phyloP scores from a whole-genome alignment of 75 land plant species.

The Ceratopteris richardii region DNA sequence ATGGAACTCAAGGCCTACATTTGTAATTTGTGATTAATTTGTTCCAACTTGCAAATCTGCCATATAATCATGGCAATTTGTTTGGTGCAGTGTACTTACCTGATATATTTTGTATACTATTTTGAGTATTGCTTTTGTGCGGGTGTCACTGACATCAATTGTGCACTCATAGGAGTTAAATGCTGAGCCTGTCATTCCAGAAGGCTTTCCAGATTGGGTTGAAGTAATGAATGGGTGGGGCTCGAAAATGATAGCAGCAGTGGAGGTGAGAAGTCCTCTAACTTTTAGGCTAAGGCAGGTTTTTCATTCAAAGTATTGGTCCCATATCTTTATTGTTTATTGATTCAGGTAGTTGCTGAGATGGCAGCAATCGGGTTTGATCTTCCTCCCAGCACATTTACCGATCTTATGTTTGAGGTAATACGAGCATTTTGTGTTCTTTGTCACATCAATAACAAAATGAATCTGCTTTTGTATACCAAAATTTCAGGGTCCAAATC shows the following conservation, averaged over 20 bases:
- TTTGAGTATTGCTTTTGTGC: too few relatives aligned
- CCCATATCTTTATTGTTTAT: neutral
- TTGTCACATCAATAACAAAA: too few relatives aligned
- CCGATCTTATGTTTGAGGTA: constrained; percentile 86
- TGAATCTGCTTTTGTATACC: too few relatives aligned
- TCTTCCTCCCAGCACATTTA: constrained; percentile 70
- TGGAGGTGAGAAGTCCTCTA: constrained; percentile 59
- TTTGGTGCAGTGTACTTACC: too few relatives aligned
- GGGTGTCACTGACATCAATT: too few relatives aligned
- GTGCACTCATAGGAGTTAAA: constrained; percentile 87
- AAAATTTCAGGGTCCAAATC: constrained; percentile 73
- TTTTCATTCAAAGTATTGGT: neutral
- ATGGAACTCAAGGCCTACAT: too few relatives aligned
- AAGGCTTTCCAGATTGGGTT: constrained; percentile 89
- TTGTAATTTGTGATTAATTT: too few relatives aligned
- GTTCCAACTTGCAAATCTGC: too few relatives aligned
- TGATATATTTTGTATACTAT: too few relatives aligned
- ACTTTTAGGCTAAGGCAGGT: neutral
- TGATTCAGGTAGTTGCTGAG: constrained; percentile 75
- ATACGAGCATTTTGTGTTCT: constrained; percentile 9
- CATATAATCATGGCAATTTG: too few relatives aligned
- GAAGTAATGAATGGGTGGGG: constrained; percentile 97
- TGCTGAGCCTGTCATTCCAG: constrained; percentile 90
- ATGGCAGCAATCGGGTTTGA: constrained; percentile 99
- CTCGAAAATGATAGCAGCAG: constrained; percentile 76